A percentile compares a stretch with the other conserved stretches of the same genome.
phyloP scores from a whole-genome alignment of 768 basidiomycete species.

The Leccinum fibrillosum region DNA sequence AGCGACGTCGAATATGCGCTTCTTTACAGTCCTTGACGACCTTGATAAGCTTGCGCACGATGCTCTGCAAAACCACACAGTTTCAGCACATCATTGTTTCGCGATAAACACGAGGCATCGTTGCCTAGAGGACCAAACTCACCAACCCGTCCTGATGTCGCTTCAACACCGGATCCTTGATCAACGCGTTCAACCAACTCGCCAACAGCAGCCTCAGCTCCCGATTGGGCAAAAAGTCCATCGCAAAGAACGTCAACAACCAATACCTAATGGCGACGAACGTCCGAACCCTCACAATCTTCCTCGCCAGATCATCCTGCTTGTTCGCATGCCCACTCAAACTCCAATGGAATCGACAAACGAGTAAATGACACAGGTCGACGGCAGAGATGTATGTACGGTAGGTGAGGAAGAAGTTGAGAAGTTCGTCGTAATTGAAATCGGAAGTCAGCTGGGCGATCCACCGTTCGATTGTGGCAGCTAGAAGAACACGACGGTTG shows the following conservation, averaged over 20 bases:
- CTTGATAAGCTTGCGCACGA: conserved; percentile 79
- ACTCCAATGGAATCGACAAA: conserved; percentile 75
- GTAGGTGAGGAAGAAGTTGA: conserved; percentile 91
- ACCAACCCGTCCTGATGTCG: conserved; percentile 73
- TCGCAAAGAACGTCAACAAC: conserved; percentile 85
- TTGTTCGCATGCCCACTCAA: conserved; percentile 35
- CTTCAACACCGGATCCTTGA: conserved; percentile 66
- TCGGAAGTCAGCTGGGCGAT: conserved; percentile 88
- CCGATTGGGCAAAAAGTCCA: conserved; percentile 82
- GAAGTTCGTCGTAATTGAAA: conserved; percentile 80
- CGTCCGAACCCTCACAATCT: conserved; percentile 56
- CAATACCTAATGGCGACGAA: conserved; percentile 90
- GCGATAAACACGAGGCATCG: not conserved
- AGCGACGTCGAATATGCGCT: conserved; percentile 47
- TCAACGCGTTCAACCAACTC: conserved; percentile 77
- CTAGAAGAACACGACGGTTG: conserved; percentile 56
- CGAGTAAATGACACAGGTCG: conserved; percentile 78
- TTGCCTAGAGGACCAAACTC: conserved; percentile 27
- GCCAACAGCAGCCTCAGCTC: conserved; percentile 72
- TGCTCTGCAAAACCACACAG: conserved; percentile 45
- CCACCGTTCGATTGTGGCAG: conserved; percentile 91
- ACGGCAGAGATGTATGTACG: conserved; percentile 77
- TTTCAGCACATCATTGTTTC: conserved; percentile 6
- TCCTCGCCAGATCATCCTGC: conserved; percentile 67
- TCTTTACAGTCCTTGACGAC: conserved; percentile 80